Evolutionary conservation across 768 basidiomycete genomes (phyloP).

Genomic region (Leccinum uliginosum): DNA sequence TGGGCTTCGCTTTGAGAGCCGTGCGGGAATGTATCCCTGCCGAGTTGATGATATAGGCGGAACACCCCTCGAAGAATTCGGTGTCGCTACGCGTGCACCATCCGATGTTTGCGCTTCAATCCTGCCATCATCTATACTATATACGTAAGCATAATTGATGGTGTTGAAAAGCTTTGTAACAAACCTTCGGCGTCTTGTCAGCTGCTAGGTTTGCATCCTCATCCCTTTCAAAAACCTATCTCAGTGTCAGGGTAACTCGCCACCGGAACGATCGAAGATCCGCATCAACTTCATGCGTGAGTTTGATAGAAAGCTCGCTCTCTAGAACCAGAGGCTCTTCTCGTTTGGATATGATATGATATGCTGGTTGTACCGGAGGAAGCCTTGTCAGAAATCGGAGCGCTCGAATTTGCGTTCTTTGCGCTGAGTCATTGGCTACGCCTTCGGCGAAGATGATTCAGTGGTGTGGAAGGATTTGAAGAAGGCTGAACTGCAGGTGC

Average conservation of each 20-base stretch:
- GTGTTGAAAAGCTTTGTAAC: constrained; percentile 7
- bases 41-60: constrained; percentile 30
- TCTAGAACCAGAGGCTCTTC: constrained; percentile 58
- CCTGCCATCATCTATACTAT: constrained; percentile 72
- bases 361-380: constrained; percentile 20
- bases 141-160: constrained; percentile 7
- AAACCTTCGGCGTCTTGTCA: constrained; percentile 82
- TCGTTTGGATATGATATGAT: constrained; percentile 15
- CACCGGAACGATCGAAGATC: constrained; percentile 32
- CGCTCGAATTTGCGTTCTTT: constrained; percentile 40
- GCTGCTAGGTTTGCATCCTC: constrained; percentile 67
- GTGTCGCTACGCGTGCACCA: constrained; percentile 90
- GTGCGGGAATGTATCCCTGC: constrained; percentile 55
- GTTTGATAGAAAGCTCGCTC: constrained; percentile 64
- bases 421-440: constrained; percentile 83
- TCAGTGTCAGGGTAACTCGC: constrained; percentile 12
- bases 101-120: constrained; percentile 96
- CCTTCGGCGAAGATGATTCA: constrained; percentile 52
- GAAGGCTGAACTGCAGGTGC: constrained; percentile 23
- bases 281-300: constrained; percentile 80
- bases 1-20: constrained; percentile 87
- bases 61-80: constrained; percentile 52
- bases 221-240: constrained; percentile 77
- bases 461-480: constrained; percentile 31
- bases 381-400: constrained; percentile 9